Evolutionary conservation across 116 monocot species (phyloP), one percentile per base, ranked within the genome.

Genomic region (Dioscorea cayenensis): DNA sequence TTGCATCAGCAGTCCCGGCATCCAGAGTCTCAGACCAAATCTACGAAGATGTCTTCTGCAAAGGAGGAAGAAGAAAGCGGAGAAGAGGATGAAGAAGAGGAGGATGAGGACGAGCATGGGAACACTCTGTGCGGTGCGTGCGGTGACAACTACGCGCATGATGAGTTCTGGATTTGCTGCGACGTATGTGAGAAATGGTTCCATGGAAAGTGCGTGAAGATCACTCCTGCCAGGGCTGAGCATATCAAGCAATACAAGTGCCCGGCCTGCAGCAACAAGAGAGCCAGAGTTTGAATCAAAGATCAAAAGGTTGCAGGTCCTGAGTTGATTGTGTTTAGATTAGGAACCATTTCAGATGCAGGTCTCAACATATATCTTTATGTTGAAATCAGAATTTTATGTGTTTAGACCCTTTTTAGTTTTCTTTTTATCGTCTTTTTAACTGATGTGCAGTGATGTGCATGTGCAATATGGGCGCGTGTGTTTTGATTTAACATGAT

Each of bases 161-260:
- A 94, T 48, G 90, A 90, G 78, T 94, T 94, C 77, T 95, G 95
- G 95, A 95, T 95, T 59, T 91, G 91, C 81, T 95, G 95, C 36
- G 95, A 95, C 67, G 38, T 82, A 2, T 95, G 95, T 32, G 95
- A 95, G 76, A 82, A 50, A 70, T 95, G 95, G 95, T 95, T 89
- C 75, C 95, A 95, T 55, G 95, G 95, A 0, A 88, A 91, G 55
- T 95, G 95, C 22, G 95, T 95, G 14, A 84, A 80, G 80, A 91
- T 95, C 64, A 95, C 95, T 19, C 91, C 95, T 21, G 95, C 91
- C 7, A 71, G 83, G 55, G 94, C 94, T 5, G 90, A 94, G 67
- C 94, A 90, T 79, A 94, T 94, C 76, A 94, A 94, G 81, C 94
- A 90, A 64, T 94, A 94, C 83, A 94, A 94, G 67, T 94, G 94